Base-by-base conservation (phyloP, 208 protist species). In the Vickermania spadyakhi region DNA sequence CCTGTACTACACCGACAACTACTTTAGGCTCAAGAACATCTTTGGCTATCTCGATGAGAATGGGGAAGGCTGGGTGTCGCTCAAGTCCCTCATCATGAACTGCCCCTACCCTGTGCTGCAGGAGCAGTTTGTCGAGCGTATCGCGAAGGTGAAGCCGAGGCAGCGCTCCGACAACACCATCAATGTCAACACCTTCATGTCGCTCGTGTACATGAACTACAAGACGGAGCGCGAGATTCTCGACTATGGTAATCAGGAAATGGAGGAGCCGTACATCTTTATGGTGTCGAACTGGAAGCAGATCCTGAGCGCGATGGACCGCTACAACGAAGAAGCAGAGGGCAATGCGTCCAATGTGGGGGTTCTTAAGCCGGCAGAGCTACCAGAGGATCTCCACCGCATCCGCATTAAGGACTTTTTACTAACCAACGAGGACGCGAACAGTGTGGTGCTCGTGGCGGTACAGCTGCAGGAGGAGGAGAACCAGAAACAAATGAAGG, bases 171-270 rank as follows among this genome's bases (percentile, higher is more conserved):
- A 92, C 62, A 73, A 72, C 64, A 77, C 74, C 28, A 89, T 92
- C 54, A 69, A 62, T 58, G 74, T 85, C 63, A 89, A 92, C 72
- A 86, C 85, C 1, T 92, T 89, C 62, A 59, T 92, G 52, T 69
- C 86, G 60, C 73, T 92, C 18, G 68, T 89, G 3, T 92, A 92
- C 70, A 81, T 79, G 73, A 89, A 89, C 71, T 92, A 92, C 77
- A 92, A 92, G 65, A 84, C 85, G 18, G 77, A 87, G 28, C 60
- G 67, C 18, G 81, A 92, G 31, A 89, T 89, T 56, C 73, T 63
- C n/a, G 51, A 70, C 3, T 76, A 64, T 28, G 72, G 51, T 5
- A 66, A 73, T 45, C 66, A 64, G 21, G 25, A 51, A 42, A 54
- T 79, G 27, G 84, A 91, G 55, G 65, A 61, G 60, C 63, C 75